Evolutionary conservation across 106 monocot genomes (phyloP).

Genomic region (Dendrobium huoshanense): DNA sequence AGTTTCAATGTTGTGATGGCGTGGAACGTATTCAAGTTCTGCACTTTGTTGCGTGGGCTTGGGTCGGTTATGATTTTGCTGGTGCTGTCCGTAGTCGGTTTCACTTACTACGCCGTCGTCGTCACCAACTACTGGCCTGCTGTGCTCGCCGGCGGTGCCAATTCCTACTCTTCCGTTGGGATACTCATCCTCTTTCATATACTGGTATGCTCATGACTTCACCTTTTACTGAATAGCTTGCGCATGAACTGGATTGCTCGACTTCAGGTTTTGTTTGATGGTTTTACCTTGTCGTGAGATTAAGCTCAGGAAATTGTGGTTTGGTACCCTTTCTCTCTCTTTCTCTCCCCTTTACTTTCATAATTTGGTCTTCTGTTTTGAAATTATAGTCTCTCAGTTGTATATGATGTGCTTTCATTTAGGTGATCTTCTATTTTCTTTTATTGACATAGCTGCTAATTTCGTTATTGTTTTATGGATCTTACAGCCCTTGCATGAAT

Average conservation of each 20-base stretch:
- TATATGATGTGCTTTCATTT: too few species aligned
- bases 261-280: not conserved
- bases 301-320: too few species aligned
- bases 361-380: too few species aligned
- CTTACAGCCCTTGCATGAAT: too few species aligned
- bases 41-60: slow-evolving; percentile 67
- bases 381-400: too few species aligned
- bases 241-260: not conserved
- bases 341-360: too few species aligned
- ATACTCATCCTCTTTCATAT: slow-evolving; percentile 37
- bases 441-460: too few species aligned
- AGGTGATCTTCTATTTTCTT: too few species aligned
- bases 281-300: not conserved
- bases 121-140: slow-evolving; percentile 31
- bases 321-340: too few species aligned
- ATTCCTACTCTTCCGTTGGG: slow-evolving; percentile 14
- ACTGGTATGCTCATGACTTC: slow-evolving; percentile 13
- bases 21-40: slow-evolving; percentile 92
- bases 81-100: slow-evolving; percentile 41
- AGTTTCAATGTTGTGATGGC: slow-evolving; percentile 75
- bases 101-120: slow-evolving; percentile 52
- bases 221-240: not conserved
- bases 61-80: slow-evolving; percentile 84
- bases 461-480: too few species aligned
- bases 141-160: slow-evolving; percentile 9